Conservation (phyloP, 768 basidiomycete species). For the Tylopilus cervinicoccineus region DNA sequence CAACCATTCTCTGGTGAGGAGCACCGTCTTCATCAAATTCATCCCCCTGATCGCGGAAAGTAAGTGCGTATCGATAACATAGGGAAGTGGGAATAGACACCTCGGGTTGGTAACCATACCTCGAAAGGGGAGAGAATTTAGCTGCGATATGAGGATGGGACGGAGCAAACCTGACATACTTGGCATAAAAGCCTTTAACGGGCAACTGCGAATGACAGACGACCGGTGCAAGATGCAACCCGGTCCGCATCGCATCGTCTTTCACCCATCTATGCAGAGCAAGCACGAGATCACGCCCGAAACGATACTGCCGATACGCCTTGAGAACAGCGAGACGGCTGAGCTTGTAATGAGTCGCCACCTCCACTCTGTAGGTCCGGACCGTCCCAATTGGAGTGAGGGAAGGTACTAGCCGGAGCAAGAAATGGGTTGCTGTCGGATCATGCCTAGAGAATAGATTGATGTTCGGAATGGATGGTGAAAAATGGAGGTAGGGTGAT, state of each 20-base stretch:
- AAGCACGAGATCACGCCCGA: conserved; percentile 65
- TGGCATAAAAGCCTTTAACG: conserved; percentile 71
- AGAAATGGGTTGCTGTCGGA: conserved; percentile 61
- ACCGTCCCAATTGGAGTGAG: conserved; percentile 68
- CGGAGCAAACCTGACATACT: conserved; percentile 39
- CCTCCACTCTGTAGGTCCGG: conserved; percentile 41
- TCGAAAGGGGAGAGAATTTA: conserved; percentile 30
- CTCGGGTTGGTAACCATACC: conserved; percentile 66
- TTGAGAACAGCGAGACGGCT: conserved; percentile 65
- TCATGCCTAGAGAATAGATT: conserved; percentile 46
- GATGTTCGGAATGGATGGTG: conserved; percentile 6
- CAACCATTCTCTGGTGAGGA: conserved; percentile 82
- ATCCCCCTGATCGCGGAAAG: conserved; percentile 46
- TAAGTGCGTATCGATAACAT: conserved; percentile 24
- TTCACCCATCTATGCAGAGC: conserved; percentile 58
- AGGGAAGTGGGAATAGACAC: conserved; percentile 37
- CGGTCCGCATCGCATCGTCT: conserved; percentile 32
- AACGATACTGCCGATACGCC: conserved; percentile 56
- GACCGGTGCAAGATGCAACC: conserved; percentile 38
- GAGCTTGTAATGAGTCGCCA: conserved; percentile 61
- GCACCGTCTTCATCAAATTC: conserved; percentile 81
- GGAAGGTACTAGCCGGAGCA: conserved; percentile 64
- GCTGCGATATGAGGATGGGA: conserved; percentile 11
- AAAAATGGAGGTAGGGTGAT: conserved; percentile 9
- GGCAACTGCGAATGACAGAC: conserved; percentile 66